Conservation (phyloP, 768 basidiomycete genomes). For the Xerocomellus amylosporus region DNA sequence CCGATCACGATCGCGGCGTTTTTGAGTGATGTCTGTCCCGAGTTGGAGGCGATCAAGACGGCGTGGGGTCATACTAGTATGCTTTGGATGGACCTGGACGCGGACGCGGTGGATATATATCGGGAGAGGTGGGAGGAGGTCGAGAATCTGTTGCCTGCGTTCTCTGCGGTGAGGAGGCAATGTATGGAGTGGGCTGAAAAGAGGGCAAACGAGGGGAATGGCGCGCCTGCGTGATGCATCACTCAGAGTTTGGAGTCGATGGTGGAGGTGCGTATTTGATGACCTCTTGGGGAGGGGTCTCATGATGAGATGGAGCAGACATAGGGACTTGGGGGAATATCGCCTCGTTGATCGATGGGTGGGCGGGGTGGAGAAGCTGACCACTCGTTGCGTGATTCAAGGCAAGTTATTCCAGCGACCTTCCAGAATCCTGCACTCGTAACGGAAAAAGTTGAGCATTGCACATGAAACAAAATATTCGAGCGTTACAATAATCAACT, state of each 20-base stretch:
- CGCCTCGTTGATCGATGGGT: not conserved
- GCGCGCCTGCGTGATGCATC: not conserved
- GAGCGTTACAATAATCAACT: not conserved
- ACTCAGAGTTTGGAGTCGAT: not conserved
- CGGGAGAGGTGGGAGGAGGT: constrained; percentile 25
- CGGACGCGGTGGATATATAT: constrained; percentile 10
- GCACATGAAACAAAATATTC: not conserved
- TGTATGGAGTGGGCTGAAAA: constrained; percentile 5
- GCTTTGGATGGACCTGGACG: not conserved
- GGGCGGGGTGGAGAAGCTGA: not conserved
- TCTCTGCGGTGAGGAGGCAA: constrained; percentile 20
- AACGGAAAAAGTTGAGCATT: not conserved
- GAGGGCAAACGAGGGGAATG: not conserved
- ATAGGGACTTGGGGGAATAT: not conserved
- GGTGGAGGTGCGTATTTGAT: not conserved
- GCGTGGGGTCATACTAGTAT: constrained; percentile 9
- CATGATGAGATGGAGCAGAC: not conserved
- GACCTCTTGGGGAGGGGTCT: no score
- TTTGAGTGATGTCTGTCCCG: constrained; percentile 25
- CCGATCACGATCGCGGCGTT: constrained; percentile 26
- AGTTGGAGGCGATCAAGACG: constrained; percentile 8
- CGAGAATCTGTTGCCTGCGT: constrained; percentile 21
- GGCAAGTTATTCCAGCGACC: not conserved
- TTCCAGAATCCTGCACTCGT: not conserved
- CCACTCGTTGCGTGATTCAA: not conserved